phyloP scores from a whole-genome alignment of 805 yeast species.

The Saturnispora dispora region DNA sequence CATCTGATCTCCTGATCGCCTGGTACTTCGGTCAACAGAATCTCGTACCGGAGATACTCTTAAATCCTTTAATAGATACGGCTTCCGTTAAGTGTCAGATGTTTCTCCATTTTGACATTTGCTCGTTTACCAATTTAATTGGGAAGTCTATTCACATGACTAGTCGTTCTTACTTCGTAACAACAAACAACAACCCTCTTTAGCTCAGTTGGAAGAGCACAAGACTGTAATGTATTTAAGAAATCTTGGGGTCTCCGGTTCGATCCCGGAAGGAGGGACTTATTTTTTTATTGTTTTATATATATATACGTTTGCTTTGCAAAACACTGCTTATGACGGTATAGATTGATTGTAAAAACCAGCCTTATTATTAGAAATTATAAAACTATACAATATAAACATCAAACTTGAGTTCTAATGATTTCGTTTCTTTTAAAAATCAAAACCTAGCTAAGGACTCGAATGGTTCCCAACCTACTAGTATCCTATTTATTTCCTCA shows the following conservation, averaged over 20 bases:
- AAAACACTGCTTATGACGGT: not conserved
- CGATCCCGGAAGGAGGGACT: constrained; percentile 13
- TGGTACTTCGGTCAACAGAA: no score
- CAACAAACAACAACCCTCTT: no score
- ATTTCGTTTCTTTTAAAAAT: not conserved
- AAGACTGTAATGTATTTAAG: constrained; percentile 8
- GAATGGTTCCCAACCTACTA: not conserved
- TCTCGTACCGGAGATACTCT: no score
- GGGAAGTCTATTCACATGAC: not conserved
- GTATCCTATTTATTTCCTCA: not conserved
- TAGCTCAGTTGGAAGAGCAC: constrained; percentile 13
- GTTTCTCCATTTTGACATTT: no score
- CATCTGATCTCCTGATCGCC: no score
- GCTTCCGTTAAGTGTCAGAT: no score
- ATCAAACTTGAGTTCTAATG: not conserved
- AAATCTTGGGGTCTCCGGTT: constrained; percentile 12
- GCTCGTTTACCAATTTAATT: no score
- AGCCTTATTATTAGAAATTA: not conserved
- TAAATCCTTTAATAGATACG: no score
- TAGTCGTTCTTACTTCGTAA: no score
- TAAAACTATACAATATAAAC: not conserved
- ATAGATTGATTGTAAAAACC: not conserved
- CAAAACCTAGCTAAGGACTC: not conserved
- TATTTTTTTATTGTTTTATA: not conserved
- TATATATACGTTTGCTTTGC: not conserved